Base-by-base conservation (phyloP, 257 asterid genomes). In the Nicotiana otophora region DNA sequence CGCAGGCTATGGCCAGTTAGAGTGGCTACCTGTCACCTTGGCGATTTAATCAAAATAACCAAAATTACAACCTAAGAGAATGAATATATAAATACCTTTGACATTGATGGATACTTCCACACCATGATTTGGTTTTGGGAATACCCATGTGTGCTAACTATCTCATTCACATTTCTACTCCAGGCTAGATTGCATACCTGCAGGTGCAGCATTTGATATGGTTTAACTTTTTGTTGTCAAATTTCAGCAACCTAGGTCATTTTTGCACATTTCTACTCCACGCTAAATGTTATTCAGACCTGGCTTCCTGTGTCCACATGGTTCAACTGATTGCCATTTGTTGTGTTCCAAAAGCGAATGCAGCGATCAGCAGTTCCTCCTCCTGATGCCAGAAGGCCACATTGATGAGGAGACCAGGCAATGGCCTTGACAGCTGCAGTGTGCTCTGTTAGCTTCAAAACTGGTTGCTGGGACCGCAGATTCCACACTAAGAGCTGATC, bases 341-440 rank as follows among this genome's bases (percentile, higher is more conserved):
- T 83, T 17, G 99, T 96, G 80, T 93, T 96, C 99, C 99, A 96
- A 84, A 96, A 96, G 34, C 99, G 97, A 85, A 96, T 96, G 90
- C 99, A 93, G 11, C 98, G 92, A 83, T 96, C 99, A 33, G 98
- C 99, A 46, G 99, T 96, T 80, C 99, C 99, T 69, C 98, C 99
- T 28, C 99, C 99, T 1, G 98, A 96, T 5, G 98, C 98, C 33
- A 94, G 89, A 84, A 94, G 91, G 20, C 98, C 92, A n/a, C 81
- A 91, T 66, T 94, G 97, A 85, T 96, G 98, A 62, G 98, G 99
- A 16, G 99, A 96, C 99, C 99, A 94, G 42, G 99, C 82, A 55
- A 96, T 94, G 81, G 99, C 99, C 85, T 96, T 96, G 16, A 96
- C 98, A 19, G 98, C 98, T 46, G 99, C 98, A 15, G 97, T 94